phyloP scores from a whole-genome alignment of 2,329 filamentous ascomycete genomes.

The Cordyceps cateniannulata region DNA sequence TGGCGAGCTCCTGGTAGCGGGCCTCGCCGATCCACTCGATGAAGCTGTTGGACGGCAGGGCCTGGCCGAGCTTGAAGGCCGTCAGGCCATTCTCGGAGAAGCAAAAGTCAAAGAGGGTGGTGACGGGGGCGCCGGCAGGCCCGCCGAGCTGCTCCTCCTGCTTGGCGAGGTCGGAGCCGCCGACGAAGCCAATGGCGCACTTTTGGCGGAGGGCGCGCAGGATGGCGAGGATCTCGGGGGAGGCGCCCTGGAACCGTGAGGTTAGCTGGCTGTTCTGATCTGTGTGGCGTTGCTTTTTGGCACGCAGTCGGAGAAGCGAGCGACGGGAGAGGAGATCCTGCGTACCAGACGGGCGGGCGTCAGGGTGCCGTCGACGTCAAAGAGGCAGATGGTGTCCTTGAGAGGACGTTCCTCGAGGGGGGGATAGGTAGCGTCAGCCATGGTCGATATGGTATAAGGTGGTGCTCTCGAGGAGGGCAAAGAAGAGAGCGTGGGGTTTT shows the following conservation, averaged over 20 bases:
- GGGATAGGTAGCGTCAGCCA: constrained; percentile 51
- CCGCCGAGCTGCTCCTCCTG: constrained; percentile 91
- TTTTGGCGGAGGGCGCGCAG: constrained; percentile 78
- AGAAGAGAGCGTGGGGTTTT: neutral
- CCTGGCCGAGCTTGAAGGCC: constrained; percentile 75
- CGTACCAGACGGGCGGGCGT: constrained; percentile 72
- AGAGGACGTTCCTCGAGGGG: constrained; percentile 77
- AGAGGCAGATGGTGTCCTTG: constrained; percentile 89
- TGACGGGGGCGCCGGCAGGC: constrained; percentile 58
- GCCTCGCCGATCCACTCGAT: constrained; percentile 85
- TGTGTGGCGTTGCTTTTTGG: neutral
- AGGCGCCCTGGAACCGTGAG: constrained; percentile 46
- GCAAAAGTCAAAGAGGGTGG: constrained; percentile 90
- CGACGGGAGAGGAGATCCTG: constrained; percentile 35
- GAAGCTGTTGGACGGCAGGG: constrained; percentile 75
- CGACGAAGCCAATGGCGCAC: constrained; percentile 85
- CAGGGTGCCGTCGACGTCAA: constrained; percentile 93
- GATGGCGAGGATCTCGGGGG: constrained; percentile 75
- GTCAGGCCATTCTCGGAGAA: constrained; percentile 96
- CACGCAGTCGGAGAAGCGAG: neutral
- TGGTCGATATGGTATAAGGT: constrained; percentile 18
- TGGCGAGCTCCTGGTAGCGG: constrained; percentile 70
- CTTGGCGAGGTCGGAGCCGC: constrained; percentile 85
- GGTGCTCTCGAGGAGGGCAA: neutral
- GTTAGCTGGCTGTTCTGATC: neutral